A percentile compares a stretch with the other conserved stretches of the same genome.
Evolutionary conservation across 495 filamentous ascomycete genomes (phyloP).

Genomic region (Penicillium canescens): DNA sequence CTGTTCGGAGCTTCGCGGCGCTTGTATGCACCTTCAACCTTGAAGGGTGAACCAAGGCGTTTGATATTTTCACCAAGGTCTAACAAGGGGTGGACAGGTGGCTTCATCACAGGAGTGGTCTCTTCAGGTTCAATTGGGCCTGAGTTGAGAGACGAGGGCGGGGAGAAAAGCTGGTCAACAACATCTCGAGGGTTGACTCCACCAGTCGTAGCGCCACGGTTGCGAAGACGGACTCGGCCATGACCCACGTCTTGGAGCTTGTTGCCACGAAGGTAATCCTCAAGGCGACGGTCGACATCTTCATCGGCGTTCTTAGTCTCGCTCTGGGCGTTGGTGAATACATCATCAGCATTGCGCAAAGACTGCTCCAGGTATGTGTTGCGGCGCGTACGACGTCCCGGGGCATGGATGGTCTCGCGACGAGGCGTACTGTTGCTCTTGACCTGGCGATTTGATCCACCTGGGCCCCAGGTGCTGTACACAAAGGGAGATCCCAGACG

Average conservation of each 20-base stretch:
- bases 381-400: conserved; percentile 47
- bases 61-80: conserved; percentile 43
- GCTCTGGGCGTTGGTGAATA: conserved; percentile 43
- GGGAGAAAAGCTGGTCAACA: conserved; percentile 50
- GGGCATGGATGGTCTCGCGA: conserved; percentile 46
- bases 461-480: conserved; percentile 58
- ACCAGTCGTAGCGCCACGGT: conserved; percentile 50
- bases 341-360: conserved; percentile 54
- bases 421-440: conserved; percentile 31
- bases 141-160: conserved; percentile 41
- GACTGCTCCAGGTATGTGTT: conserved; percentile 47
- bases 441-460: conserved; percentile 35
- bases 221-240: conserved; percentile 51
- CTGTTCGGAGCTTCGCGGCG: conserved; percentile 28
- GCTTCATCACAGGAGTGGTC: conserved; percentile 23
- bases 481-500: conserved; percentile 59
- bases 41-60: conserved; percentile 56
- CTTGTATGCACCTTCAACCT: conserved; percentile 30
- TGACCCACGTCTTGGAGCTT: conserved; percentile 44
- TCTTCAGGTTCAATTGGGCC: conserved; percentile 36
- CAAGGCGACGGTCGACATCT: conserved; percentile 47
- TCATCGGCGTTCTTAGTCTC: conserved; percentile 46
- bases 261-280: conserved; percentile 48
- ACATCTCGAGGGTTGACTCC: conserved; percentile 40
- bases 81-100: conserved; percentile 26